Percentiles rank a stretch among this genome's conserved stretches.
These are phyloP conservation scores for Flueggea neowawraea DNA, from an alignment of 441 rosid species.

Conservation along the genomic window DNA sequence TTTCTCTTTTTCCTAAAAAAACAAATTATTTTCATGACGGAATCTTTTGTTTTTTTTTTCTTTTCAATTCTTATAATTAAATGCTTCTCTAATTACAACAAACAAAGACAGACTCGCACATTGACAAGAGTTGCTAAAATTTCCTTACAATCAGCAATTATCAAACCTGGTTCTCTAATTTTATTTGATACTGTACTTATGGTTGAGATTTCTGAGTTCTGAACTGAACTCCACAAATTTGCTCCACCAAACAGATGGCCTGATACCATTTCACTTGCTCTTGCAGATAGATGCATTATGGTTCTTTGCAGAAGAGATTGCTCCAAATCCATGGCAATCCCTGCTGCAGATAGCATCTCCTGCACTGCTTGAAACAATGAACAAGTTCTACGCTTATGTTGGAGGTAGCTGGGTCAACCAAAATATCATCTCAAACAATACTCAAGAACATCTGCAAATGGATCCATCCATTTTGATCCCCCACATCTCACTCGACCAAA, in stretches of 20 bases:
- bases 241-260: conserved; percentile 77
- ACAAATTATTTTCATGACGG: too few relatives aligned
- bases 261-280: conserved; percentile 78
- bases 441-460: conserved; percentile 89
- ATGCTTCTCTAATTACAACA: too few relatives aligned
- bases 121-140: too few relatives aligned
- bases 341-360: conserved; percentile 97
- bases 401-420: conserved; percentile 20
- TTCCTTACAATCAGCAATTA: too few relatives aligned
- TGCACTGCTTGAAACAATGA: conserved; percentile 52
- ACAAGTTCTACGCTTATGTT: conserved; percentile 15
- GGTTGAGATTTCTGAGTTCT: background rate
- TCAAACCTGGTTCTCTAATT: too few relatives aligned
- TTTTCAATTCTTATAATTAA: too few relatives aligned
- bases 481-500: conserved; percentile 88
- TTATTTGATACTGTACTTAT: too few relatives aligned
- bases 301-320: conserved; percentile 75
- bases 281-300: conserved; percentile 46
- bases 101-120: too few relatives aligned
- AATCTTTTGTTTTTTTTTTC: too few relatives aligned
- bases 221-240: conserved; percentile 43
- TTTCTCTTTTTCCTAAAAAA: too few relatives aligned
- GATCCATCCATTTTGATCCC: conserved; percentile 81
- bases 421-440: conserved; percentile 60
- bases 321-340: conserved; percentile 79